Evolutionary conservation across 2,329 filamentous ascomycete species (phyloP).

Genomic region (Immersiporthe knoxdaviesiana): DNA sequence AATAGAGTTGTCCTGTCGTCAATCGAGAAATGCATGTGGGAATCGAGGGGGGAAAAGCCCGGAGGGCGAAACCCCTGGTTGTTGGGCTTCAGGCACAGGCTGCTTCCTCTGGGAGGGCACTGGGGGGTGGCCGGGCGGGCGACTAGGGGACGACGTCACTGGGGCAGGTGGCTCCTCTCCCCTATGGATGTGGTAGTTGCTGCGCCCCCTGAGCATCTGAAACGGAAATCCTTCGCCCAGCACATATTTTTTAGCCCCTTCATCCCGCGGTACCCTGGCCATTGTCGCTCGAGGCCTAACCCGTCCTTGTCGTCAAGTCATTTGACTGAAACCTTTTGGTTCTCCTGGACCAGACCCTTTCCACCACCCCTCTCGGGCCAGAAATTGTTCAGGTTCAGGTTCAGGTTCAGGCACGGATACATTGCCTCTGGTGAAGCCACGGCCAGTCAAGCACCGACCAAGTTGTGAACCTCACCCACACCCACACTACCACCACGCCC

Average conservation of each 20-base stretch:
- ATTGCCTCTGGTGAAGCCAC: neutral
- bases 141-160: neutral
- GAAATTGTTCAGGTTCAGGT: neutral
- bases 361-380: neutral
- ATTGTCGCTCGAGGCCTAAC: neutral
- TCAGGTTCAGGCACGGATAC: neutral
- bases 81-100: neutral
- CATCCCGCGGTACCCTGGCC: conserved; percentile 11
- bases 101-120: neutral
- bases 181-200: conserved; percentile 2
- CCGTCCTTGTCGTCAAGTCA: neutral
- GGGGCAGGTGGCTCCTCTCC: neutral
- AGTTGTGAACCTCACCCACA: neutral
- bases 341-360: neutral
- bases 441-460: conserved; percentile 7
- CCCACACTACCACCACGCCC: neutral
- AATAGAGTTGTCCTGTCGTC: conserved; percentile 7
- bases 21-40: neutral
- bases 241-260: conserved; percentile 21
- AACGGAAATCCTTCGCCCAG: conserved; percentile 23
- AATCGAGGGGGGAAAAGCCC: neutral
- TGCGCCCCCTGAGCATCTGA: conserved; percentile 30
- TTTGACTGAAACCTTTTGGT: conserved; percentile 15
- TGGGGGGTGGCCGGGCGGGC: neutral
- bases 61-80: neutral